A percentile compares a stretch with the other conserved stretches of the same genome.
Evolutionary conservation across 2,329 filamentous ascomycete genomes (phyloP).

Genomic region (Fusarium verrucosum): DNA sequence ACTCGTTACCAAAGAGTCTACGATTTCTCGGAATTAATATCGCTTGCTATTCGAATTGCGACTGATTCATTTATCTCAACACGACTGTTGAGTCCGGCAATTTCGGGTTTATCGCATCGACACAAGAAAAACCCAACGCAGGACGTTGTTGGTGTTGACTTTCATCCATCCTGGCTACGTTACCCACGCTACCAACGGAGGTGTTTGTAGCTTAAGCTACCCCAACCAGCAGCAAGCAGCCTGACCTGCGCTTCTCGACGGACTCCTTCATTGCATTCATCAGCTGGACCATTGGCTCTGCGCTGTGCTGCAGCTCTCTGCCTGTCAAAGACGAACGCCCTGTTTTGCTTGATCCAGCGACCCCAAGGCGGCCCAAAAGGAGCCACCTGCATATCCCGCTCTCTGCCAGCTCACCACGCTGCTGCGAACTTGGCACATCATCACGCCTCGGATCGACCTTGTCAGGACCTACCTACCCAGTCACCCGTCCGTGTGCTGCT

Average conservation of each 20-base stretch:
- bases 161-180: constrained; percentile 3
- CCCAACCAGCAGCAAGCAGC: constrained; percentile 16
- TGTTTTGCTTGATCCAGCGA: constrained; percentile 40
- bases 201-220: constrained; percentile 24
- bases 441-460: constrained; percentile 43
- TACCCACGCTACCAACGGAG: constrained; percentile 6
- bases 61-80: not conserved
- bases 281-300: constrained; percentile 33
- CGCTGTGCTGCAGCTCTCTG: constrained; percentile 42
- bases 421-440: constrained; percentile 44
- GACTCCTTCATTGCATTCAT: constrained; percentile 23
- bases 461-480: constrained; percentile 38
- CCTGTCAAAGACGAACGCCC: constrained; percentile 35
- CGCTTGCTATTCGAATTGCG: constrained; percentile 16
- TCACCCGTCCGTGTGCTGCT: constrained; percentile 31
- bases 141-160: constrained; percentile 37
- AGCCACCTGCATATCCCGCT: constrained; percentile 49
- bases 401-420: constrained; percentile 47
- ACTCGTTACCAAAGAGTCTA: not conserved
- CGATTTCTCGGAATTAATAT: constrained; percentile 13
- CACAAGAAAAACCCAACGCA: constrained; percentile 24
- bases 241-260: constrained; percentile 20
- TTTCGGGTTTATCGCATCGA: constrained; percentile 17
- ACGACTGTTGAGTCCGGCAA: not conserved
- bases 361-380: constrained; percentile 44